Percentiles rank a stretch among this genome's conserved stretches.
phyloP scores from a whole-genome alignment of 257 asterid species.

The Solanum pimpinellifolium region DNA sequence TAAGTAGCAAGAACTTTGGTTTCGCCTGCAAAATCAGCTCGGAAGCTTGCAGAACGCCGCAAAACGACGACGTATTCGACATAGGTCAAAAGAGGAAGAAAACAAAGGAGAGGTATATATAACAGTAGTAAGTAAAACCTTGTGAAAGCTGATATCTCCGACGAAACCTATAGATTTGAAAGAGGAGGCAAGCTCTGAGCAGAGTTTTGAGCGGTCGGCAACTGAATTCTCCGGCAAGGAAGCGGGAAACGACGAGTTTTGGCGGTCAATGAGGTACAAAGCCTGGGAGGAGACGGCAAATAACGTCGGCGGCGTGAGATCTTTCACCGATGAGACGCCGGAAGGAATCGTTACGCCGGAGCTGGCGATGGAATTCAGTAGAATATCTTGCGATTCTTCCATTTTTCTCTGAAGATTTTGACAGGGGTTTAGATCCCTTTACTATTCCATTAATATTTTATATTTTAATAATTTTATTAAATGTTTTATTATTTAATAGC shows the following conservation, averaged over 20 bases:
- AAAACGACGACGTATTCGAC: neutral
- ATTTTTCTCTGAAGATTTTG: neutral
- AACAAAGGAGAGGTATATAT: neutral
- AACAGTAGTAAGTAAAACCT: conserved; percentile 16
- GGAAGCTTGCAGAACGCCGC: neutral
- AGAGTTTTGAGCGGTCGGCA: conserved; percentile 37
- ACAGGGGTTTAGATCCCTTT: neutral
- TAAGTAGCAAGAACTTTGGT: neutral
- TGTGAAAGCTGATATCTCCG: conserved; percentile 48
- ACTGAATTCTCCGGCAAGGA: conserved; percentile 40
- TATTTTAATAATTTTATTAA: neutral
- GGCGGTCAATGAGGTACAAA: conserved; percentile 22
- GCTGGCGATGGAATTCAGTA: conserved; percentile 36
- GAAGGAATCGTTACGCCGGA: conserved; percentile 45
- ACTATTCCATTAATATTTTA: neutral
- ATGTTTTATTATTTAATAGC: neutral
- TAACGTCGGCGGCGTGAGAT: conserved; percentile 35
- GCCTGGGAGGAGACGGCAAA: conserved; percentile 36
- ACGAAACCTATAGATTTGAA: conserved; percentile 35
- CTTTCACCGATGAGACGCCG: conserved; percentile 28
- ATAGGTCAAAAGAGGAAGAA: neutral
- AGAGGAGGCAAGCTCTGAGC: conserved; percentile 41
- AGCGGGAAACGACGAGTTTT: conserved; percentile 21
- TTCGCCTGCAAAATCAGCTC: neutral
- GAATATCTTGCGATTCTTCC: conserved; percentile 53